Evolutionary conservation across 257 asterid genomes (phyloP).

Genomic region (Osmanthus fragrans): DNA sequence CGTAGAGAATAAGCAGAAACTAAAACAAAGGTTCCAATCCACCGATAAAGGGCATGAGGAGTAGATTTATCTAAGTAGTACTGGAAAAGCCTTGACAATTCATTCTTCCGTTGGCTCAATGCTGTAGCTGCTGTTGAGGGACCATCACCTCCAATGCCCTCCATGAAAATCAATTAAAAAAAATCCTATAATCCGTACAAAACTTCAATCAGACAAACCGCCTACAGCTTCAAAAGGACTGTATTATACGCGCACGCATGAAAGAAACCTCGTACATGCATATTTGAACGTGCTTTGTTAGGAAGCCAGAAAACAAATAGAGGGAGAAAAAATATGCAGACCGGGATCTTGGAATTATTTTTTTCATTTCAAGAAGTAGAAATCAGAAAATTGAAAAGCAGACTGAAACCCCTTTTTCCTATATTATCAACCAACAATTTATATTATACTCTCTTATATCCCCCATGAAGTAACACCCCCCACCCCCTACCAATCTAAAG

Average conservation of each 20-base stretch:
- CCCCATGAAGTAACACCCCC: background rate
- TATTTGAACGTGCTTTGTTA: background rate
- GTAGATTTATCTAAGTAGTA: constrained; percentile 13
- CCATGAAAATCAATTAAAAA: background rate
- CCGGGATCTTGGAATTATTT: background rate
- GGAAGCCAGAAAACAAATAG: background rate
- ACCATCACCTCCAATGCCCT: constrained; percentile 8
- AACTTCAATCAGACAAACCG: background rate
- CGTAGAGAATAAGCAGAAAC: background rate
- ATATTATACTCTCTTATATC: background rate
- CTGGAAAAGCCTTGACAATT: constrained; percentile 13
- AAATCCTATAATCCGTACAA: background rate
- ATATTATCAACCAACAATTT: background rate
- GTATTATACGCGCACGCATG: background rate
- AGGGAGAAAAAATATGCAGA: background rate
- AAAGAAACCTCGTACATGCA: background rate
- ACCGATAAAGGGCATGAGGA: constrained; percentile 4
- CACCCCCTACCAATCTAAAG: background rate
- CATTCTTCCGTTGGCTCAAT: background rate
- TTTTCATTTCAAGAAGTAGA: background rate
- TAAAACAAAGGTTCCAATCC: background rate
- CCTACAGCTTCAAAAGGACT: background rate
- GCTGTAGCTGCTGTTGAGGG: background rate
- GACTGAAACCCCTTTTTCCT: background rate
- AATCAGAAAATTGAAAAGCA: background rate